These are phyloP conservation scores for Trichoderma breve DNA, from an alignment of 2,329 filamentous ascomycete species.

Conservation along the genomic window DNA sequence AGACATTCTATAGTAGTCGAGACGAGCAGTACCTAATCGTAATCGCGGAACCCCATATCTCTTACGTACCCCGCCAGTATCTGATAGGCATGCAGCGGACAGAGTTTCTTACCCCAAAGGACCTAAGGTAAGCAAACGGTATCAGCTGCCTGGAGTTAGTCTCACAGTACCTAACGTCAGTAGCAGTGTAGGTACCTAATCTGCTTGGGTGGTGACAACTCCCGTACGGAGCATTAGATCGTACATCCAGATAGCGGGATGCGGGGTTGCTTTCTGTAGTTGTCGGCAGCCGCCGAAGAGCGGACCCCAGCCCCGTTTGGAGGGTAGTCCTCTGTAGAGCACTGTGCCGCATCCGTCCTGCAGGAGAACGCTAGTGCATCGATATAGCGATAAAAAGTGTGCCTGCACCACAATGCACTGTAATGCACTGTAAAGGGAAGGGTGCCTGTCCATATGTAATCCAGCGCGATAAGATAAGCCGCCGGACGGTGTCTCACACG, in stretches of 20 bases:
- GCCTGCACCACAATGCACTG: not conserved
- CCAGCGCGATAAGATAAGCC: conserved; percentile 17
- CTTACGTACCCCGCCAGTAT: conserved; percentile 7
- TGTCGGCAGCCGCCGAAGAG: conserved; percentile 21
- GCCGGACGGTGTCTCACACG: not conserved
- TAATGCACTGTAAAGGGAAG: not conserved
- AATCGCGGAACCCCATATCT: not conserved
- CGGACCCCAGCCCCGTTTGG: conserved; percentile 16
- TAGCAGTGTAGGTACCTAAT: not conserved
- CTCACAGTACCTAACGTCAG: not conserved
- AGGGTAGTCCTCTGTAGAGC: not conserved
- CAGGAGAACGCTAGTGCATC: not conserved
- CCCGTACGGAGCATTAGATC: conserved; percentile 5
- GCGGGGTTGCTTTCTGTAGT: not conserved
- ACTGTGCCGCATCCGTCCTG: not conserved
- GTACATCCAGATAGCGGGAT: conserved; percentile 12
- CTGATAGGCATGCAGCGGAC: conserved; percentile 4
- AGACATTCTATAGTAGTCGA: conserved; percentile 1
- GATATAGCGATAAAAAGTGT: not conserved
- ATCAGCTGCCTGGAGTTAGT: not conserved
- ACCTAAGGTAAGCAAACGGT: not conserved
- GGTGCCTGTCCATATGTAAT: not conserved
- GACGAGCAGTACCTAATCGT: conserved; percentile 9
- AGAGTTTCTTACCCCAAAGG: not conserved
- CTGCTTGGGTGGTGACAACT: not conserved